Evolutionary conservation across 2,329 filamentous ascomycete species (phyloP), one percentile per base, ranked within the genome.

Genomic region (Colletotrichum falcatum): DNA sequence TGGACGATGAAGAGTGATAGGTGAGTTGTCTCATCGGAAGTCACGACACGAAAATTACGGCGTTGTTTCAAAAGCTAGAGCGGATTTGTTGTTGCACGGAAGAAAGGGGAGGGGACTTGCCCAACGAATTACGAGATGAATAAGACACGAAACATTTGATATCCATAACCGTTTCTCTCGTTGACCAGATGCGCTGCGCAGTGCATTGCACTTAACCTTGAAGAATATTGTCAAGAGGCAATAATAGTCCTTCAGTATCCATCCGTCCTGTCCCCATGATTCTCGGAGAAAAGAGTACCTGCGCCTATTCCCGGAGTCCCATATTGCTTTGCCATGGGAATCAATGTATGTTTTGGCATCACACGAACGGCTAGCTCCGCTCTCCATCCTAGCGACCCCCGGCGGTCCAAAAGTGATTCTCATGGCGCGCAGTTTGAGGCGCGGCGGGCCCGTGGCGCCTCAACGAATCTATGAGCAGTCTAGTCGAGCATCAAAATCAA

Each of bases 11-110:
- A 16, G 46, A 49, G 23, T 37, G 46, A 51, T 12, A 33, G 48
- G 33, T 51, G 59, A 46, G 33, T 28, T 23, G 26, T 28, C 42
- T 61, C 9, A 30, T 46, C 33, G 2, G 18, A n/a, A 28, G 23
- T 35, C 35, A 9, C n/a, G 44, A 51, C 44, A 39, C 44, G 61
- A 63, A 61, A 73, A 46, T 39, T 48, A 51, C 16, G 51, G 60
- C 53, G 61, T 42, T 37, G 30, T 49, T 56, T 54, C 35, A 33
- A 59, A 65, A 37, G 61, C 62, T 60, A 69, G 54, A 69, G 44
- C 44, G 35, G 39, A 39, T 42, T 61, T 8, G 53, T 42, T 28
- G 62, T 51, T 49, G 42, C 62, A n/a, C n/a, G n/a, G n/a, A n/a
- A n/a, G n/a, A n/a, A 39, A 59, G 28, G 33, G 26, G 28, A 20